These are phyloP conservation scores for Amphibolis antarctica DNA, from an alignment of 106 monocot species.

Conservation along the genomic window DNA sequence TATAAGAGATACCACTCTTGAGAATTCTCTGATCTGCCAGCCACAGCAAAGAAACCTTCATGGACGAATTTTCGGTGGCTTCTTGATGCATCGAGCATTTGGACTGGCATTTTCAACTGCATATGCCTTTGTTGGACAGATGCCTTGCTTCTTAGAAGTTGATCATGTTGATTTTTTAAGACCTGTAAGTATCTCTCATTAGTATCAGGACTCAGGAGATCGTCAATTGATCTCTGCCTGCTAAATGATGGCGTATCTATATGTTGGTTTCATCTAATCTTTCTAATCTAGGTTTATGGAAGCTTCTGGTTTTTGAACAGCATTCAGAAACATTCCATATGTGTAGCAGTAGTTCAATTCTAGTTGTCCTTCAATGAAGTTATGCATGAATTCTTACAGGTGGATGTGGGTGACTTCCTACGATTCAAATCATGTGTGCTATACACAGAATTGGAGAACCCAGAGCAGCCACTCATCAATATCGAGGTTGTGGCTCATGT, in stretches of 20 bases:
- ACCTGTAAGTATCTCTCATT: constrained; percentile 58
- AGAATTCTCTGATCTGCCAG: constrained; percentile 91
- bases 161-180: constrained; percentile 96
- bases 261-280: too few relatives aligned
- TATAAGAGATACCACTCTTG: constrained; percentile 60
- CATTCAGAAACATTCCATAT: too few relatives aligned
- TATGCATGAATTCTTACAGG: constrained; percentile 28
- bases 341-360: too few relatives aligned
- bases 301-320: too few relatives aligned
- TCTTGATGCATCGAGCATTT: constrained; percentile 88
- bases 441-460: constrained; percentile 78
- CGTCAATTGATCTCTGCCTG: too few relatives aligned
- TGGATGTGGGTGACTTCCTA: constrained; percentile 94
- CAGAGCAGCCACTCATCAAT: constrained; percentile 70
- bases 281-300: too few relatives aligned
- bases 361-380: not conserved
- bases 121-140: constrained; percentile 84
- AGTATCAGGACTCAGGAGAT: too few relatives aligned
- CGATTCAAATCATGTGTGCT: constrained; percentile 93
- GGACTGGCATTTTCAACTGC: constrained; percentile 95
- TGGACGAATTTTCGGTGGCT: constrained; percentile 94
- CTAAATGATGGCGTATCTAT: too few relatives aligned
- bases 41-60: constrained; percentile 96
- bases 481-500: constrained; percentile 97
- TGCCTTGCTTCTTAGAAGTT: constrained; percentile 83